These are phyloP conservation scores for Cystobasidiaceae sp. DNA, from an alignment of 1,284 basidiomycete species.

Conservation along the genomic window DNA sequence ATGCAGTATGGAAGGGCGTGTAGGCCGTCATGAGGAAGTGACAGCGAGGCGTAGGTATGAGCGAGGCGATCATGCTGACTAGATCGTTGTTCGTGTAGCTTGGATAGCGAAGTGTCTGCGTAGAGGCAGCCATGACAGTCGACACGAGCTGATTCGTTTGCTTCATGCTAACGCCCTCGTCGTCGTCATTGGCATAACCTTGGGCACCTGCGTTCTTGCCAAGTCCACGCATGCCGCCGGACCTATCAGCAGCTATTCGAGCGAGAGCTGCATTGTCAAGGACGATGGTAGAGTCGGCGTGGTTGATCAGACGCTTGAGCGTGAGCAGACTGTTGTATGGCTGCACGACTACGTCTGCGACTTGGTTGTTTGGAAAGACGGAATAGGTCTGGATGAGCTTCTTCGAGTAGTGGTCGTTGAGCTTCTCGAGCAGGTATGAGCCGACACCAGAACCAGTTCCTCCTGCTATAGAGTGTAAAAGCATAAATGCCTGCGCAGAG, in stretches of 20 bases:
- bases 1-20: conserved; percentile 82
- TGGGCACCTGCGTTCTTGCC: not conserved
- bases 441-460: conserved; percentile 97
- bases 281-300: conserved; percentile 95
- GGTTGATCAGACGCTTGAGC: conserved; percentile 87
- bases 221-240: conserved; percentile 28
- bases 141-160: conserved; percentile 53
- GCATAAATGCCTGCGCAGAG: conserved; percentile 80
- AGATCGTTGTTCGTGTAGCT: conserved; percentile 99
- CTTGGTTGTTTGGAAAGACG: conserved; percentile 90
- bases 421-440: conserved; percentile 91
- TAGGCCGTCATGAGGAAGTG: conserved; percentile 99
- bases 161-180: conserved; percentile 9
- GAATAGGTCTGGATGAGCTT: conserved; percentile 99
- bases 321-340: conserved; percentile 96
- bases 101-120: conserved; percentile 93
- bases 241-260: conserved; percentile 80
- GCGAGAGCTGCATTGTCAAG: conserved; percentile 93
- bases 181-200: not conserved
- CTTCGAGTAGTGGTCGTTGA: conserved; percentile 98
- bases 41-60: conserved; percentile 97
- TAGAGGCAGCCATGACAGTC: conserved; percentile 94
- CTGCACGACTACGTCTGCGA: conserved; percentile 92
- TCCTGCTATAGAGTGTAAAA: conserved; percentile 97
- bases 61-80: conserved; percentile 90